A percentile compares a stretch with the other conserved stretches of the same genome.
phyloP scores from a whole-genome alignment of 352 stramenopile genomes.

The Pythium scleroteichum region DNA sequence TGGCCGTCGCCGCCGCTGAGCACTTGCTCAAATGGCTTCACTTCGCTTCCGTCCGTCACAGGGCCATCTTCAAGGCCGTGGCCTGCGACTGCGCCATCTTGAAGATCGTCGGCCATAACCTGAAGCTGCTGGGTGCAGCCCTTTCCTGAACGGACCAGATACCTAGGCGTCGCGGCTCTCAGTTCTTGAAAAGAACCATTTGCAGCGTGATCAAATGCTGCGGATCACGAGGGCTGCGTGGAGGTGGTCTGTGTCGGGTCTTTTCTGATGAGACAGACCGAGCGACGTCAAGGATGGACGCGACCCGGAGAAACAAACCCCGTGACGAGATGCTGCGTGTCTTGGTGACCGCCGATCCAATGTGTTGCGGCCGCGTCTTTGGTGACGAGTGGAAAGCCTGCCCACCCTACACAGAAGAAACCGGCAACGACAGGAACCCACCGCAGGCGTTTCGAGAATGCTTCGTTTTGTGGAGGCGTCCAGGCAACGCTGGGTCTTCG shows the following conservation, averaged over 20 bases:
- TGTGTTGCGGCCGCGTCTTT: no score
- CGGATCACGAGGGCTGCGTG: background rate
- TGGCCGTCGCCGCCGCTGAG: conserved; percentile 3
- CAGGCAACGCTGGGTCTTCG: background rate
- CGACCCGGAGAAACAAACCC: no score
- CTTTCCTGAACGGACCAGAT: background rate
- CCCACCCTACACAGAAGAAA: no score
- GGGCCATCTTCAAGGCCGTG: no score
- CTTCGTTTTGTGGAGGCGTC: background rate
- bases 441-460: background rate
- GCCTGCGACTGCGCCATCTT: background rate
- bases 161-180: conserved; percentile 13
- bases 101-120: background rate
- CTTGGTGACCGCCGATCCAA: no score
- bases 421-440: no score
- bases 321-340: no score
- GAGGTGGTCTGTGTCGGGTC: background rate
- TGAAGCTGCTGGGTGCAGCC: background rate
- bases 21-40: conserved; percentile 26
- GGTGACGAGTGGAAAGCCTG: no score
- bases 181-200: background rate
- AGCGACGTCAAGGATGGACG: no score
- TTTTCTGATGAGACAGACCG: no score
- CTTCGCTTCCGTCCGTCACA: conserved; percentile 4
- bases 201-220: background rate